A percentile compares a stretch with the other conserved stretches of the same genome.
Evolutionary conservation across 306 rosid species (phyloP).

Genomic region (Cicer chorassanicum): DNA sequence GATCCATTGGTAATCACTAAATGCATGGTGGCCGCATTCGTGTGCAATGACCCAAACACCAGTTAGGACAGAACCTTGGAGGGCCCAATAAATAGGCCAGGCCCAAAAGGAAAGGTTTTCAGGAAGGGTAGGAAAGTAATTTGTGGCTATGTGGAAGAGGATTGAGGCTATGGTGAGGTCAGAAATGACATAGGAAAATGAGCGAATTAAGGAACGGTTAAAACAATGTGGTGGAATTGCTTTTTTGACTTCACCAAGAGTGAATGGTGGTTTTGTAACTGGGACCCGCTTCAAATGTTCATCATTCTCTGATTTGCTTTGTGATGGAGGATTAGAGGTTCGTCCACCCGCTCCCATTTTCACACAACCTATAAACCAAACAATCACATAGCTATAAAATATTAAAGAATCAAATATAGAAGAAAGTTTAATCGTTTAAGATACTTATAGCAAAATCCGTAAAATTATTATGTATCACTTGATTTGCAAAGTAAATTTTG

Average conservation of each 20-base stretch:
- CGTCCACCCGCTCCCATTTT: slow-evolving; percentile 82
- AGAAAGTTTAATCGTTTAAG: too few relatives aligned
- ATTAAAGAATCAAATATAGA: too few relatives aligned
- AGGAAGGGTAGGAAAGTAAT: slow-evolving; percentile 56
- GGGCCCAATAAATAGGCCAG: slow-evolving; percentile 66
- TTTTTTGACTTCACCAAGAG: slow-evolving; percentile 65
- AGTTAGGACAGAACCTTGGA: slow-evolving; percentile 69
- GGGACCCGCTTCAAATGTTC: slow-evolving; percentile 62
- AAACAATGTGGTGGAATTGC: slow-evolving; percentile 81
- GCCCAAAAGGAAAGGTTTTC: slow-evolving; percentile 49
- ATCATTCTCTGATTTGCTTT: slow-evolving; percentile 42
- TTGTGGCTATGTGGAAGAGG: slow-evolving; percentile 55
- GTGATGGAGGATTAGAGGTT: slow-evolving; percentile 43
- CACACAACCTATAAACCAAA: slow-evolving; percentile 34
- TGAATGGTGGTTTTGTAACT: slow-evolving; percentile 64
- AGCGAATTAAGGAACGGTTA: slow-evolving; percentile 62
- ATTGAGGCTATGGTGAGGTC: slow-evolving; percentile 60
- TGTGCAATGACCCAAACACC: slow-evolving; percentile 90
- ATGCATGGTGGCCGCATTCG: slow-evolving; percentile 57
- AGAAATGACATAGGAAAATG: slow-evolving; percentile 64
- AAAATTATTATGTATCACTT: too few relatives aligned
- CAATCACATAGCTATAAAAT: background rate
- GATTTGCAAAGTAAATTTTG: too few relatives aligned
- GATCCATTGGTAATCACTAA: slow-evolving; percentile 73
- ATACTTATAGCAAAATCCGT: too few relatives aligned